Conservation (phyloP, 179 eudicot species). For the Amaranthus tricolor region DNA sequence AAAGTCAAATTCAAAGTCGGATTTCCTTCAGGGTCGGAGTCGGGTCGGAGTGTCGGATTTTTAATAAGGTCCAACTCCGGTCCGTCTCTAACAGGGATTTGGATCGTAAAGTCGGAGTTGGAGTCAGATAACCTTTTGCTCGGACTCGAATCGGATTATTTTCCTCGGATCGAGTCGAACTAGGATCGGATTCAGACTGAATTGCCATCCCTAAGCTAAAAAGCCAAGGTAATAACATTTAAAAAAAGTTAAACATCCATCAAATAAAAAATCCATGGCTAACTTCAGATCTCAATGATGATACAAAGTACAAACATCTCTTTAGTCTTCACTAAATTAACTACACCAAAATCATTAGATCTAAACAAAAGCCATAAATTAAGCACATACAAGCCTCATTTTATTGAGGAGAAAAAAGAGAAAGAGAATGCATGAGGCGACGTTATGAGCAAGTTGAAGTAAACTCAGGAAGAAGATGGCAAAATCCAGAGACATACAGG, state of each 20-base stretch:
- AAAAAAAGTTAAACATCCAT: not conserved
- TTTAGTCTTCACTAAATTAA: constrained; percentile 18
- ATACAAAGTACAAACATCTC: constrained; percentile 7
- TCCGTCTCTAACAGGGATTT: too few relatives aligned
- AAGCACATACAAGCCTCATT: constrained; percentile 24
- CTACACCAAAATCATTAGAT: constrained; percentile 18
- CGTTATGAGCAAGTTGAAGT: not conserved
- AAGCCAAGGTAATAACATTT: too few relatives aligned
- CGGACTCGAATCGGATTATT: too few relatives aligned
- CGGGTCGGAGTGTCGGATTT: too few relatives aligned
- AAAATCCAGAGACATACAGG: constrained; percentile 1
- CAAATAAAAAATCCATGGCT: constrained; percentile 12
- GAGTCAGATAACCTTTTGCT: too few relatives aligned
- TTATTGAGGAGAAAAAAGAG: constrained; percentile 17
- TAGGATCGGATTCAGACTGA: too few relatives aligned
- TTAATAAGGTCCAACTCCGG: too few relatives aligned
- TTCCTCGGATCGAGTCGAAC: too few relatives aligned
- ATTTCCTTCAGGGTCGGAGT: too few relatives aligned
- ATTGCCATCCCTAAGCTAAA: too few relatives aligned
- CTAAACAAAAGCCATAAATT: constrained; percentile 6
- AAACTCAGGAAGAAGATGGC: not conserved
- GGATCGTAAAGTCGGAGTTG: too few relatives aligned
- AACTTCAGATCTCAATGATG: constrained; percentile 8
- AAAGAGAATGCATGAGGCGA: not conserved
- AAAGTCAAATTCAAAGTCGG: too few relatives aligned